Evolutionary conservation across 179 eudicot genomes (phyloP).

Genomic region (Beta lomatogona): DNA sequence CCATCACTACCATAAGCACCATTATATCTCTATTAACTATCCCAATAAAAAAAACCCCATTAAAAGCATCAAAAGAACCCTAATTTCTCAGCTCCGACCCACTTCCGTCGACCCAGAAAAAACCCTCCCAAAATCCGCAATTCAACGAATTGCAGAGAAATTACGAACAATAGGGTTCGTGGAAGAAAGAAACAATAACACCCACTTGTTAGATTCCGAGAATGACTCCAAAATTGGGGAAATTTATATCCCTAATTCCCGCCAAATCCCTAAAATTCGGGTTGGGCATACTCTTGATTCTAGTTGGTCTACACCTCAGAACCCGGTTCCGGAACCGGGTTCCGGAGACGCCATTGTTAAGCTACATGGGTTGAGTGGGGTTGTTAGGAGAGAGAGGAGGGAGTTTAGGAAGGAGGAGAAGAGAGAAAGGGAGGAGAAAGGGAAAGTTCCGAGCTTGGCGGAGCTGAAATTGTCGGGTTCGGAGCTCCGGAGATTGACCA

Average conservation of each 20-base stretch:
- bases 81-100: conserved; percentile 26
- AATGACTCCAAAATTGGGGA: conserved; percentile 42
- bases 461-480: conserved; percentile 56
- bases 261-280: conserved; percentile 52
- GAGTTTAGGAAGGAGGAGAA: conserved; percentile 30
- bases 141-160: conserved; percentile 89
- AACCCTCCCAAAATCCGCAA: conserved; percentile 70
- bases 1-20: not conserved
- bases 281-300: conserved; percentile 90
- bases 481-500: conserved; percentile 72
- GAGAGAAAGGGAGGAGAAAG: conserved; percentile 26
- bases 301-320: conserved; percentile 89
- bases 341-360: conserved; percentile 50
- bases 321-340: conserved; percentile 81
- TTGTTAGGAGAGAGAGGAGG: conserved; percentile 48
- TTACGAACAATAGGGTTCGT: conserved; percentile 78
- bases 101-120: conserved; percentile 18
- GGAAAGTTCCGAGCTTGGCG: conserved; percentile 63
- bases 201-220: not conserved
- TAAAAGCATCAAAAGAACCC: conserved; percentile 41
- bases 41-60: conserved; percentile 19
- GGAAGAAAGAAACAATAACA: conserved; percentile 39
- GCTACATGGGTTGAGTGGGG: conserved; percentile 49
- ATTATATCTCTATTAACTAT: not conserved
- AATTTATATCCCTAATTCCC: conserved; percentile 70